Evolutionary conservation across 2,329 filamentous ascomycete species (phyloP).

Genomic region (Aspergillus phoenicis): DNA sequence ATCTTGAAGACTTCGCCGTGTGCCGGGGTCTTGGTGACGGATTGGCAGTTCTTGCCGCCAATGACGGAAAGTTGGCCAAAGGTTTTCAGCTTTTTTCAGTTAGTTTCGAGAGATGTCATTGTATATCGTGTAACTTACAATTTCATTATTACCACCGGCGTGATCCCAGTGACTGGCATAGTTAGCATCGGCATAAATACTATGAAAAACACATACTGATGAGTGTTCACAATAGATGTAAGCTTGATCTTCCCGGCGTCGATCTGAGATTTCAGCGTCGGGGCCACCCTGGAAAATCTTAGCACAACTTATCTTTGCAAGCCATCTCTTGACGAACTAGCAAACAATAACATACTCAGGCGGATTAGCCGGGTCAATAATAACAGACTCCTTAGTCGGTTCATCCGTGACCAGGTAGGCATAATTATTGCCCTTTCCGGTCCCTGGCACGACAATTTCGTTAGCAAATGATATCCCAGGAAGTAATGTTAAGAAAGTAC

Average conservation of each 20-base stretch:
- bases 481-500: background rate
- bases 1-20: constrained; percentile 80
- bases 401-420: constrained; percentile 56
- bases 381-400: constrained; percentile 52
- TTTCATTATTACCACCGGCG: constrained; percentile 83
- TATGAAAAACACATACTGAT: constrained; percentile 68
- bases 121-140: constrained; percentile 57
- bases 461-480: background rate
- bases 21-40: constrained; percentile 73
- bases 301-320: background rate
- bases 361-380: constrained; percentile 56
- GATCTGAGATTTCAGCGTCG: constrained; percentile 72
- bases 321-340: background rate
- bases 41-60: constrained; percentile 82
- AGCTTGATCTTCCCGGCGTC: constrained; percentile 74
- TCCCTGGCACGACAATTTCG: constrained; percentile 27
- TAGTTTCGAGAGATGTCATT: background rate
- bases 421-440: constrained; percentile 53
- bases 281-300: constrained; percentile 56
- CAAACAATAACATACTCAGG: constrained; percentile 45
- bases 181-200: constrained; percentile 10
- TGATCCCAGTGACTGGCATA: constrained; percentile 81
- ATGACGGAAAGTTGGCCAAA: constrained; percentile 72
- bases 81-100: constrained; percentile 53
- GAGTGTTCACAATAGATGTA: constrained; percentile 90